Evolutionary conservation across 1,284 basidiomycete species (phyloP).

Genomic region (Boletus smithii): DNA sequence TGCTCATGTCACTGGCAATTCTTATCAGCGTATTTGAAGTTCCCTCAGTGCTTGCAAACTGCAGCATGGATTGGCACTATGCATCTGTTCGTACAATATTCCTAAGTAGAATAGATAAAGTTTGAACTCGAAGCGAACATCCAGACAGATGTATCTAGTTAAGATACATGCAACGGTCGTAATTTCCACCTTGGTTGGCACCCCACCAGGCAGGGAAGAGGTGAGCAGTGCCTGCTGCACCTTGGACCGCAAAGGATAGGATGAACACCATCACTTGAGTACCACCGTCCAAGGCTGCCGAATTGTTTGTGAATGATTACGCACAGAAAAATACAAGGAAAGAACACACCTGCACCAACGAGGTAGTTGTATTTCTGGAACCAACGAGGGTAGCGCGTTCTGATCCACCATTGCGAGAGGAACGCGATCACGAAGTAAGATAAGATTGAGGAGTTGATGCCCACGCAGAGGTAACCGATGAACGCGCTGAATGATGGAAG

Average conservation of each 20-base stretch:
- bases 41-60: too few species aligned
- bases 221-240: constrained; percentile 53
- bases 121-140: too few species aligned
- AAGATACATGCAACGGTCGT: constrained; percentile 18
- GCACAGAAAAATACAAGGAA: too few species aligned
- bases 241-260: constrained; percentile 68
- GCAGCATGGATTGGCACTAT: too few species aligned
- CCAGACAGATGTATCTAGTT: not conserved
- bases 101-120: too few species aligned
- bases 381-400: constrained; percentile 57
- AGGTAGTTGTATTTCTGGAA: constrained; percentile 50
- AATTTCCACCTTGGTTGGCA: constrained; percentile 40
- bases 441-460: constrained; percentile 44
- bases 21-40: too few species aligned
- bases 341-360: constrained; percentile 37
- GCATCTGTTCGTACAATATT: too few species aligned
- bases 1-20: too few species aligned
- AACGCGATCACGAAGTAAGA: constrained; percentile 47
- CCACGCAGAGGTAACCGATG: constrained; percentile 43
- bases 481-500: constrained; percentile 19
- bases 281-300: constrained; percentile 53
- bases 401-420: constrained; percentile 55
- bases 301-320: not conserved
- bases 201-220: constrained; percentile 63
- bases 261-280: constrained; percentile 70